Conservation (phyloP, 768 basidiomycete genomes). For the Fomitopsis serialis region DNA sequence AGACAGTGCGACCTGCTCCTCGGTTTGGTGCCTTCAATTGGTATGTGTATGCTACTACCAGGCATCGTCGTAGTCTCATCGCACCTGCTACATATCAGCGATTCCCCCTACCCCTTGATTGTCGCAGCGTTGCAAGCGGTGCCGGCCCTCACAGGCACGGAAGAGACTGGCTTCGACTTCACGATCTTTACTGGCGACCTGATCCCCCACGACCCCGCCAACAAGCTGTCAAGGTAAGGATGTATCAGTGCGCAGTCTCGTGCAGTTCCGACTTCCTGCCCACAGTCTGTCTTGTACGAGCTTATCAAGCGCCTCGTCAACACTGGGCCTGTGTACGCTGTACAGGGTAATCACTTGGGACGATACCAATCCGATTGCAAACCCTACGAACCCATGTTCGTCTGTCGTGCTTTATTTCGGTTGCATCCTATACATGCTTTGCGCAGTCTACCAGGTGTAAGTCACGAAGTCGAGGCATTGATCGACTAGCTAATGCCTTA, state of each 20-base stretch:
- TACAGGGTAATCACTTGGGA: conserved; percentile 83
- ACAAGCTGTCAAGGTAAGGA: conserved; percentile 51
- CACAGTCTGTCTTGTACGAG: conserved; percentile 58
- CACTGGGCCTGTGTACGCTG: conserved; percentile 68
- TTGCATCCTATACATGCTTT: neutral
- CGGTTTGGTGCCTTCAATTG: conserved; percentile 63
- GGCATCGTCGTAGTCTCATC: neutral
- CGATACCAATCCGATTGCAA: conserved; percentile 52
- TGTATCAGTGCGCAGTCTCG: too few species aligned
- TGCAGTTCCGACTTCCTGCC: neutral
- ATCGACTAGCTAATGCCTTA: neutral
- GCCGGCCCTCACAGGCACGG: conserved; percentile 57
- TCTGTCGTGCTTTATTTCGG: conserved; percentile 2
- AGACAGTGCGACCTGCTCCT: conserved; percentile 52
- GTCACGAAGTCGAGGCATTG: conserved; percentile 3
- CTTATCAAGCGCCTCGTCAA: conserved; percentile 59
- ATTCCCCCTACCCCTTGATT: conserved; percentile 58
- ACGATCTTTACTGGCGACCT: conserved; percentile 71
- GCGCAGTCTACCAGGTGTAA: conserved; percentile 44
- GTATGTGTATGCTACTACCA: too few species aligned
- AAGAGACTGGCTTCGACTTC: conserved; percentile 56
- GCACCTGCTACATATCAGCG: conserved; percentile 29
- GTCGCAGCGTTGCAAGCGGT: conserved; percentile 61
- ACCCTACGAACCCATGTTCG: conserved; percentile 67
- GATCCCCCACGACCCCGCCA: conserved; percentile 64